A percentile compares a stretch with the other conserved stretches of the same genome.
Conservation (phyloP, 1,284 basidiomycete genomes). For the Sphaerobolus stellatus region DNA sequence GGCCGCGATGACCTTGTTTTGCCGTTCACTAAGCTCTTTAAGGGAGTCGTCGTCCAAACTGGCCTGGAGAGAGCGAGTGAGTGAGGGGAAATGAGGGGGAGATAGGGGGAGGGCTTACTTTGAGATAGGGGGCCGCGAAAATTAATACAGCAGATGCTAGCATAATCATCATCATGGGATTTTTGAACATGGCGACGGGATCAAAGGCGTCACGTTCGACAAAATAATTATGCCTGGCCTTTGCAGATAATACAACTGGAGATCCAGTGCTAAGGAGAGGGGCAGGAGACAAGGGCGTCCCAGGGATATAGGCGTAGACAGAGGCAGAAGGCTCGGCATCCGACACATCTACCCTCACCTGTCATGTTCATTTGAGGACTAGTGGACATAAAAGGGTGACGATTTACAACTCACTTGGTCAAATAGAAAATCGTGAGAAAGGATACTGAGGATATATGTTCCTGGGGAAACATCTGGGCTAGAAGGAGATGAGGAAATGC, state of each 20-base stretch:
- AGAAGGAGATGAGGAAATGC: not conserved
- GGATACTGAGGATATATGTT: conserved; percentile 64
- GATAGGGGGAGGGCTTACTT: conserved; percentile 48
- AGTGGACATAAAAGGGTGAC: conserved; percentile 8
- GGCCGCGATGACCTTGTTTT: conserved; percentile 49
- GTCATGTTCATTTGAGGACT: conserved; percentile 13
- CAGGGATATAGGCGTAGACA: conserved; percentile 63
- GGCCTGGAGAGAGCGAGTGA: conserved; percentile 48
- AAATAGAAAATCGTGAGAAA: conserved; percentile 63
- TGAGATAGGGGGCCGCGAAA: conserved; percentile 77
- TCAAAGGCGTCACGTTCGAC: conserved; percentile 72
- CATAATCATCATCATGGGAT: conserved; percentile 88
- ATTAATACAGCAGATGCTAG: conserved; percentile 67
- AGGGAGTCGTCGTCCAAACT: conserved; percentile 75
- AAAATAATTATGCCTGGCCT: conserved; percentile 62
- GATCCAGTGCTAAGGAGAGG: conserved; percentile 60
- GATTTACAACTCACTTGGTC: conserved; percentile 52
- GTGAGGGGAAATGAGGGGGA: not conserved
- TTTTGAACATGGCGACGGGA: conserved; percentile 75
- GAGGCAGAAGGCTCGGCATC: conserved; percentile 46
- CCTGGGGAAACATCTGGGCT: conserved; percentile 66
- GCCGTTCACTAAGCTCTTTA: conserved; percentile 68
- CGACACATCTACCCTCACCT: conserved; percentile 67
- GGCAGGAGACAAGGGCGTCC: conserved; percentile 66
- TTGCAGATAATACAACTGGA: conserved; percentile 58